Base-by-base conservation (phyloP, 2,329 filamentous ascomycete species). In the Fusarium zealandicum region DNA sequence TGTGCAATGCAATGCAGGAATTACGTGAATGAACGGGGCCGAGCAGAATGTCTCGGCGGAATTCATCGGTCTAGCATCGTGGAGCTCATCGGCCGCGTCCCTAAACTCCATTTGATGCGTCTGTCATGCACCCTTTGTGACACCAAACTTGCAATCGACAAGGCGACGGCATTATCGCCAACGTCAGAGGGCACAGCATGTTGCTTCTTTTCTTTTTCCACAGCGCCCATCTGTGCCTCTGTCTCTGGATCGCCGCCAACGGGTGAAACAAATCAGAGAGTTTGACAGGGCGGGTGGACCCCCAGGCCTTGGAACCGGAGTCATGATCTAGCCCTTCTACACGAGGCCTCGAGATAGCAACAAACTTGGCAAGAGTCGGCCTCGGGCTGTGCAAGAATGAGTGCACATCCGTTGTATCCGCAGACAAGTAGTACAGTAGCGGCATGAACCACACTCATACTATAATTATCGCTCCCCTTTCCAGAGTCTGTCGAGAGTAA, bases 1-100 rank as follows among this genome's bases (percentile, higher is more conserved):
- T 39, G 41, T 53, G 37, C 28, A 16, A 53, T 44, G 57, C 45
- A 48, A 41, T 49, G 44, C 52, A 30, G 49, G 28, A 51, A 39
- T 54, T 54, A 31, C 52, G 48, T 57, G 45, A 44, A 39, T 40
- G 31, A 54, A 47, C 37, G 48, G 37, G 37, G 20, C 43, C 18
- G 17, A 39, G 33, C 31, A 44, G 9, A 33, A 33, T 50, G 43
- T 55, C 55, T 59, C 37, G 30, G 44, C 31, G 42, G 28, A 13
- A 40, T 44, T 51, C 37, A 30, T 42, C 20, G 36, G 33, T 32
- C 27, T 44, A 44, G 44, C n/a, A 20, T 36, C 36, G 35, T 50
- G 25, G 40, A 31, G 32, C 31, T 43, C 43, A 22, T 48, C 43
- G 38, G 37, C 33, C 36, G 28, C 45, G 32, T 28, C 43, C 42